Evolutionary conservation across 2,329 filamentous ascomycete genomes (phyloP), one percentile per base, ranked within the genome.

Genomic region (Onygenales sp.): DNA sequence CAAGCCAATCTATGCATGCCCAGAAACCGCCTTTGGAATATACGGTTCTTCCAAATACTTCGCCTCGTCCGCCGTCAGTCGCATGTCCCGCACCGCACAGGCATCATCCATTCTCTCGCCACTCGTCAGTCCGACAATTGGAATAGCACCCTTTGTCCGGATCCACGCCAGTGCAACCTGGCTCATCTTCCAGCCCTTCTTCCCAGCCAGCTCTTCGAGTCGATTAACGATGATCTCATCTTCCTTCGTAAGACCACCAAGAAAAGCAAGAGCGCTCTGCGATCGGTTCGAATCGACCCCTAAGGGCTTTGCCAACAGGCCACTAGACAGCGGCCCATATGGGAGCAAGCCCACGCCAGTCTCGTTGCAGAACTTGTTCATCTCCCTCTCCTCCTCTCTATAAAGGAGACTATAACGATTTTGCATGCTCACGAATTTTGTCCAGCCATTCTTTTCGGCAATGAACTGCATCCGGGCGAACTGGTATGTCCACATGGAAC

Each of bases 381-480:
- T 73, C 57, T 74, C 72, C 33, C 72, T 65, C 62, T 74, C 72
- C 55, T 75, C 72, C 55, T 74, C 72, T 44, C 77, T 71, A 58
- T 79, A 79, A 14, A 77, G 65, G 17, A 79, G 64, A 56, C 73
- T 77, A 59, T 79, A 77, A 55, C 77, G 71, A 58, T 77, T 77
- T 59, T 78, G 76, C 77, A 79, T 79, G 54, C 67, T 72, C 34
- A 78, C 65, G 60, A 79, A 79, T 60, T 74, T 76, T 5, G 73
- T 77, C 75, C 74, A 79, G 9, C 70, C 70, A 53, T 74, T 62
- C 61, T 65, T 69, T 62, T 78, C 74, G 4, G 77, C 77, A 8
- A 63, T 65, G 50, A 58, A 77, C 61, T 84, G 81, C 63, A 83
- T 65, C 36, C 68, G 68, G 2, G 58, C 57, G 33, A 62, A 59